Evolutionary conservation across 2,329 filamentous ascomycete species (phyloP), one percentile per base, ranked within the genome.

Genomic region (Didymellaceae sp.): DNA sequence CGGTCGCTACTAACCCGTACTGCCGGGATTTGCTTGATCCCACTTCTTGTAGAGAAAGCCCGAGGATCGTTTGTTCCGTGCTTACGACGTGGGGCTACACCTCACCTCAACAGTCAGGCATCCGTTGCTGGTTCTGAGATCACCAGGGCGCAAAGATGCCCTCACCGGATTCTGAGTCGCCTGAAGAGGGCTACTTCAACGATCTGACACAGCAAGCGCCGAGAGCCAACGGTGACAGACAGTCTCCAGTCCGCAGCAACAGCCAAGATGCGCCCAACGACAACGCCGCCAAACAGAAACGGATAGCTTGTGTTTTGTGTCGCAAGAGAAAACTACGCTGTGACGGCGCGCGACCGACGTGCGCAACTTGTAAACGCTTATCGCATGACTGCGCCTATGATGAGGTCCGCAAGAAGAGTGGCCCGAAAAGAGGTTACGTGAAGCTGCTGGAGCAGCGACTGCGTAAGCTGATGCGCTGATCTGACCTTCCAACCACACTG

Each of bases 241-340:
- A 67, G 63, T 63, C 66, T 65, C 59, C 59, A 62, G 74, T 38
- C 68, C 75, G 52, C 63, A 69, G 54, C 60, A 67, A 71, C 45
- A 66, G 71, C 47, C 76, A 77, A 52, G 77, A 79, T 53, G 72
- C 73, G 49, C 67, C 75, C 32, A 71, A 74, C 54, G 81, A 82
- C 61, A 64, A 67, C 30, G 52, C 72, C 4, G 70, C 71, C 9
- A 79, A 78, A 55, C 65, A 71, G n/a, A 97, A 97, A 80, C 85
- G 93, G 61, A 89, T 97, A 65, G 94, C 94, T 28, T 99, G 94
- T 73, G 90, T 96, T 68, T 86, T 97, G 56, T 99, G 94, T 71
- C 83, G 93, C 65, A 94, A 92, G 75, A 84, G 93, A 70, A 97
- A 97, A 77, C 79, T 97, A 61, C 88, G 89, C 75, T 97, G 92